Evolutionary conservation across 2,329 filamentous ascomycete genomes (phyloP).

Genomic region (Lachnellula subtilissima): DNA sequence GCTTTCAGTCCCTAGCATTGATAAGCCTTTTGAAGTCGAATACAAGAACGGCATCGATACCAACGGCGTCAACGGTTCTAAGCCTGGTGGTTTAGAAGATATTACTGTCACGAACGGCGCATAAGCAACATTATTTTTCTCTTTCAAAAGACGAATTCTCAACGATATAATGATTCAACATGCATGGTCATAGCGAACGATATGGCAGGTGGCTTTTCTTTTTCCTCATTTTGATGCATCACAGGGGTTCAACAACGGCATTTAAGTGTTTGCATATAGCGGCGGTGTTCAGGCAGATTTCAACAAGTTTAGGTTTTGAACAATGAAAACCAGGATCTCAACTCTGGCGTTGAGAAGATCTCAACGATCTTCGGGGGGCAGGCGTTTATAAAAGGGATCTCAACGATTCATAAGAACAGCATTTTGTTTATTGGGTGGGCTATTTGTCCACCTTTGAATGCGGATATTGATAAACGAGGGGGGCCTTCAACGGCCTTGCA

Average conservation of each 20-base stretch:
- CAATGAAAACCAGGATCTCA: not conserved
- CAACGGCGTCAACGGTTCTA: slow-evolving; percentile 13
- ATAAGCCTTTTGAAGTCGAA: slow-evolving; percentile 36
- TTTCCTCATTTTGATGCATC: slow-evolving; percentile 6
- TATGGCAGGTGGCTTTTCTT: slow-evolving; percentile 3
- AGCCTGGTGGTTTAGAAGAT: slow-evolving; percentile 11
- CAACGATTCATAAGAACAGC: not conserved
- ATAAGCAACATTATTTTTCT: slow-evolving; percentile 5
- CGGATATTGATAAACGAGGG: not conserved
- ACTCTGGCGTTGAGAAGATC: not conserved
- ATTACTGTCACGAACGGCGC: slow-evolving; percentile 20
- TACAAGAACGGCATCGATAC: slow-evolving; percentile 11
- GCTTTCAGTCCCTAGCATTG: slow-evolving; percentile 62
- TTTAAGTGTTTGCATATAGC: slow-evolving; percentile 29
- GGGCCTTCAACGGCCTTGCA: not conserved
- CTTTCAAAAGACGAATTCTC: slow-evolving; percentile 2
- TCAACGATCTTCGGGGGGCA: not conserved
- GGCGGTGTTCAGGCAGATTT: slow-evolving; percentile 31
- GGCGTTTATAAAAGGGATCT: not conserved
- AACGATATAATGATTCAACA: slow-evolving; percentile 32
- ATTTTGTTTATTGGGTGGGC: not conserved
- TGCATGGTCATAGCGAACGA: slow-evolving; percentile 12
- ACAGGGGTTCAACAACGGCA: not conserved
- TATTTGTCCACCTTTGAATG: not conserved
- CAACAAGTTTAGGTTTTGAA: slow-evolving; percentile 30